phyloP scores from a whole-genome alignment of 176 grass and related monocot genomes.

The Oryza longistaminata region DNA sequence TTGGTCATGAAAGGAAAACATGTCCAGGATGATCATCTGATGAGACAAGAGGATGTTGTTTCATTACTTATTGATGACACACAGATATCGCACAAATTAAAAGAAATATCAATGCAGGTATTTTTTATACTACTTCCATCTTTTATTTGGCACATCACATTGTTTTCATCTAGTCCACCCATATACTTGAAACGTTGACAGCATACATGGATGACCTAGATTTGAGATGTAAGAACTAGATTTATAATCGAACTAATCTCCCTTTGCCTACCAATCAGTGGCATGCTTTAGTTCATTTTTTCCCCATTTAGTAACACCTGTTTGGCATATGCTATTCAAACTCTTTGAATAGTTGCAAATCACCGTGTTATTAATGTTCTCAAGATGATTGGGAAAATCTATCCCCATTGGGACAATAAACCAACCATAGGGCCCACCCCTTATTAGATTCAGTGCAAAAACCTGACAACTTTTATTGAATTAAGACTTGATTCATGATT shows the following conservation, averaged over 20 bases:
- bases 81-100: slow-evolving; percentile 90
- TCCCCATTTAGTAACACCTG: background rate
- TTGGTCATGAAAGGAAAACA: slow-evolving; percentile 98
- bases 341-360: background rate
- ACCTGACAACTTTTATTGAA: background rate
- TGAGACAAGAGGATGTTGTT: slow-evolving; percentile 98
- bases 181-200: background rate
- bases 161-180: background rate
- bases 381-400: background rate
- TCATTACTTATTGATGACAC: slow-evolving; percentile 90
- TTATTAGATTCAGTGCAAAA: background rate
- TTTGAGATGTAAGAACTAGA: background rate
- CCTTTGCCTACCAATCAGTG: background rate
- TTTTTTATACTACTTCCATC: slow-evolving; percentile 25
- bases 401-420: background rate
- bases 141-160: background rate
- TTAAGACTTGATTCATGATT: slow-evolving; percentile 12
- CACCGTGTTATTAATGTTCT: background rate
- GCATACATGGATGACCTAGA: background rate
- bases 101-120: slow-evolving; percentile 96
- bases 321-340: background rate
- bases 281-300: background rate
- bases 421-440: background rate
- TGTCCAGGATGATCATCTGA: slow-evolving; percentile 84
- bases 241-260: background rate